Conservation (phyloP, 306 rosid genomes). For the Betula pendula region DNA sequence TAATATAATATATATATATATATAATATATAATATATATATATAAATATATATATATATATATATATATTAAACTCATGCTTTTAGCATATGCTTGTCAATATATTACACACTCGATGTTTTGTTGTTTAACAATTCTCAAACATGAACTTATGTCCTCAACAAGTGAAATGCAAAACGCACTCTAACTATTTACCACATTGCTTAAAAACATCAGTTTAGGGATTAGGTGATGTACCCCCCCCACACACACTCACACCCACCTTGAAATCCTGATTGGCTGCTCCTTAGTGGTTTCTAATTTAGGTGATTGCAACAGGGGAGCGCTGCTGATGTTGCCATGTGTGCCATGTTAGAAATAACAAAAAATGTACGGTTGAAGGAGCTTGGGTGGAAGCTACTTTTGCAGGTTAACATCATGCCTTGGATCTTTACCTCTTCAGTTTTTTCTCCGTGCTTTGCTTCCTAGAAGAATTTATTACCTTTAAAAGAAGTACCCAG, state of each 20-base stretch:
- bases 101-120: not conserved
- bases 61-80: not conserved
- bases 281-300: not conserved
- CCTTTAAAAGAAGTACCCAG: too few relatives aligned
- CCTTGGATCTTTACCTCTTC: conserved; percentile 13
- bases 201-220: not conserved
- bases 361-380: conserved; percentile 54
- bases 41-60: too few relatives aligned
- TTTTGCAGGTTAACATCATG: conserved; percentile 67
- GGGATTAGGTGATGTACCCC: not conserved
- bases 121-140: not conserved
- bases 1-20: too few relatives aligned
- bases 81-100: not conserved
- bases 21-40: too few relatives aligned
- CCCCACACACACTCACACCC: too few relatives aligned
- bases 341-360: conserved; percentile 97
- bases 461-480: not conserved
- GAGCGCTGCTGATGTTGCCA: conserved; percentile 98
- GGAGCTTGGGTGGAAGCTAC: conserved; percentile 93
- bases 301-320: conserved; percentile 62
- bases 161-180: not conserved
- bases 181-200: not conserved
- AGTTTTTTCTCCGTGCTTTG: not conserved
- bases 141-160: not conserved
- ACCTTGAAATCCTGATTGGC: not conserved